Evolutionary conservation across 2,329 filamentous ascomycete genomes (phyloP).

Genomic region (Talaromyces sp.): DNA sequence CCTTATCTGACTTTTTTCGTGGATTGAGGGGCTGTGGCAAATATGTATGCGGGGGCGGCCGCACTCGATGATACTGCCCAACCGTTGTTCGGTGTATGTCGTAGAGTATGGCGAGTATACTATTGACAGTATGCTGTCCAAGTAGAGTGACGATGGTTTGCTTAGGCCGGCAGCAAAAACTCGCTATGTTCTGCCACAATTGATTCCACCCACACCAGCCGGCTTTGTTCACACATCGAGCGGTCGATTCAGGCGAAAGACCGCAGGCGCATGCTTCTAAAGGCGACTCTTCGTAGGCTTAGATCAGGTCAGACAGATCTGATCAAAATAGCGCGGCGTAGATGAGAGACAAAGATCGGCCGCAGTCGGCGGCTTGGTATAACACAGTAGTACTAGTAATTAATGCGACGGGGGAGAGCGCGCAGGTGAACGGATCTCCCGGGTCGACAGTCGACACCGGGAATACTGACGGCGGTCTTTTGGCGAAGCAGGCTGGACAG

Average conservation of each 20-base stretch:
- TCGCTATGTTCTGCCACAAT: background rate
- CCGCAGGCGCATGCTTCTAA: too few species aligned
- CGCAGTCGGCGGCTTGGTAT: background rate
- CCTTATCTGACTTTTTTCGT: background rate
- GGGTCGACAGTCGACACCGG: too few species aligned
- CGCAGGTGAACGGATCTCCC: too few species aligned
- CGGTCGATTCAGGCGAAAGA: background rate
- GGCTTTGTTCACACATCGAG: background rate
- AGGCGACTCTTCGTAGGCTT: background rate
- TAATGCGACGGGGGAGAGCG: too few species aligned
- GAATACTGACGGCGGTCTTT: too few species aligned
- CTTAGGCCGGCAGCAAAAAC: background rate
- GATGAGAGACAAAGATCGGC: background rate
- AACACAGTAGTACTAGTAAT: too few species aligned
- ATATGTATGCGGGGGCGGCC: background rate
- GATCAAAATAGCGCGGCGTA: too few species aligned
- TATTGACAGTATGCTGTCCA: too few species aligned
- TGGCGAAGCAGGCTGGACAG: background rate
- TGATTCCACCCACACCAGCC: background rate
- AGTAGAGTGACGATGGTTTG: too few species aligned
- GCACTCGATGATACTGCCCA: background rate
- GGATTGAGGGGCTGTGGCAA: background rate
- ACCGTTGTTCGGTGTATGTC: background rate
- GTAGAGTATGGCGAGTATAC: background rate
- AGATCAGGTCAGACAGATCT: too few species aligned